Conservation (phyloP, 805 yeast species). For the Vanderwaltozyma verrucispora region DNA sequence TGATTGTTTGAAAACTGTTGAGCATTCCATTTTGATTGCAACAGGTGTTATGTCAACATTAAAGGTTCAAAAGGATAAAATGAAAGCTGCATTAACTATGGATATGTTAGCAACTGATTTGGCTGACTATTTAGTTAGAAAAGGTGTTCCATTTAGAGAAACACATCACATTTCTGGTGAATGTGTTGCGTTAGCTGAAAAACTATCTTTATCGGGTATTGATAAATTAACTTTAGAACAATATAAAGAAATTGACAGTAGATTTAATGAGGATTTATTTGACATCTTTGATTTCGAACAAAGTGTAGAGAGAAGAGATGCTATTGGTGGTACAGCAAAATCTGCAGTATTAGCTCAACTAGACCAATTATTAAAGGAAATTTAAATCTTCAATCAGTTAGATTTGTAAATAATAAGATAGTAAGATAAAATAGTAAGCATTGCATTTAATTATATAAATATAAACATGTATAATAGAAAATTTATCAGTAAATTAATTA, state of each 20-base stretch:
- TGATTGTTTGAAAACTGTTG: conserved; percentile 81
- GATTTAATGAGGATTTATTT: conserved; percentile 74
- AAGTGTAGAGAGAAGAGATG: conserved; percentile 92
- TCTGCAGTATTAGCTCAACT: conserved; percentile 78
- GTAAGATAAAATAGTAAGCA: neutral
- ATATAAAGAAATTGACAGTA: conserved; percentile 63
- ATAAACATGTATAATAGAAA: too few species aligned
- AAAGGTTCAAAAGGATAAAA: conserved; percentile 55
- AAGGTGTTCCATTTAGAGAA: conserved; percentile 98
- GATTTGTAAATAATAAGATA: neutral
- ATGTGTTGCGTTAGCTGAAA: conserved; percentile 90
- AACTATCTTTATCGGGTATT: conserved; percentile 63
- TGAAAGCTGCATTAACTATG: conserved; percentile 89
- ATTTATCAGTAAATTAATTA: too few species aligned
- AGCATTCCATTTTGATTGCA: conserved; percentile 87
- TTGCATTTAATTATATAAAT: neutral
- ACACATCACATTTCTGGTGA: conserved; percentile 98
- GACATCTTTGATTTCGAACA: conserved; percentile 86
- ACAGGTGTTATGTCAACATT: conserved; percentile 94
- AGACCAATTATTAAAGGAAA: neutral
- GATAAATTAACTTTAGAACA: conserved; percentile 73
- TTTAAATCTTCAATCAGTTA: neutral
- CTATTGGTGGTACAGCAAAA: conserved; percentile 96
- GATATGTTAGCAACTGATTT: conserved; percentile 98
- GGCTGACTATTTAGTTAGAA: conserved; percentile 94